A percentile compares a stretch with the other conserved stretches of the same genome.
These are phyloP conservation scores for Leptosphaerulina australis DNA, from an alignment of 2,329 filamentous ascomycete genomes.

Conservation along the genomic window DNA sequence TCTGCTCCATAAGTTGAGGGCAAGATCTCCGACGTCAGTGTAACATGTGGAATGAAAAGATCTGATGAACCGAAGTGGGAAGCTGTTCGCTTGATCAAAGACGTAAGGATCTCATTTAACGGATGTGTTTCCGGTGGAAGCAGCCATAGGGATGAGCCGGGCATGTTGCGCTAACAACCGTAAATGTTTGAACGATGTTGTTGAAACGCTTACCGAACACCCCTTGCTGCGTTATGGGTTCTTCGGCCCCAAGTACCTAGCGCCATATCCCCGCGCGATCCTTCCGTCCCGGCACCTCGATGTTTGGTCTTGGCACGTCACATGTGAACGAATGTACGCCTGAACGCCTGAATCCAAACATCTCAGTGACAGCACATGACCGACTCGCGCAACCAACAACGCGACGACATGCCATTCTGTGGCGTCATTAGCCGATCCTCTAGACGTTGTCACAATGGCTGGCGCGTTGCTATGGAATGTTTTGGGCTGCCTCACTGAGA, in stretches of 20 bases:
- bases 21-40: constrained; percentile 48
- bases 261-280: constrained; percentile 7
- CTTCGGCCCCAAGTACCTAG: constrained; percentile 2
- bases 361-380: constrained; percentile 29
- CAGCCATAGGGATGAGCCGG: constrained; percentile 53
- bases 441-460: constrained; percentile 28
- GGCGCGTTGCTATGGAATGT: constrained; percentile 35
- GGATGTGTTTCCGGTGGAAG: constrained; percentile 46
- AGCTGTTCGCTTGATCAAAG: constrained; percentile 45
- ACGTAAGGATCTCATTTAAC: constrained; percentile 38
- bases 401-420: constrained; percentile 30
- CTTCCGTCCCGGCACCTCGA: constrained; percentile 11
- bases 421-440: constrained; percentile 17
- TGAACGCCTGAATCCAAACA: constrained; percentile 8
- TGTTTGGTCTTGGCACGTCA: not conserved
- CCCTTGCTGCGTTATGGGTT: constrained; percentile 8
- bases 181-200: not conserved
- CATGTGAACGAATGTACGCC: constrained; percentile 13
- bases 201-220: not conserved
- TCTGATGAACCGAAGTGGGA: constrained; percentile 44
- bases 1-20: constrained; percentile 32
- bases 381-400: constrained; percentile 31
- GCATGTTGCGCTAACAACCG: constrained; percentile 34
- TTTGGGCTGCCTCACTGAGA: constrained; percentile 44
- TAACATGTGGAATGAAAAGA: constrained; percentile 52